Conservation (phyloP, 371 early-diverging fungal species). For the Mucor irregularis region DNA sequence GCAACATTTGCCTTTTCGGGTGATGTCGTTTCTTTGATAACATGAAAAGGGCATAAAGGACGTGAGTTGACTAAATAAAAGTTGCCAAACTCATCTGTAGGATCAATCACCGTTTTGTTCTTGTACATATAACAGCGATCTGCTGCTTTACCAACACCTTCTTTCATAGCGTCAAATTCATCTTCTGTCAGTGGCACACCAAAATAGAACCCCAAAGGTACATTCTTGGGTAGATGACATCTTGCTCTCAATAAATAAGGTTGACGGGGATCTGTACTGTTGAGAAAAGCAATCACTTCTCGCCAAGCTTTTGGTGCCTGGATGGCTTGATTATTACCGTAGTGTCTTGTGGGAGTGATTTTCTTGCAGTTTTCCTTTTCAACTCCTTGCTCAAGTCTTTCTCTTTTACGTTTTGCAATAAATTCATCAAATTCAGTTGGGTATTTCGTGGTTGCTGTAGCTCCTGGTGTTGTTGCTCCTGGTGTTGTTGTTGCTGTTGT, state of each 20-base stretch:
- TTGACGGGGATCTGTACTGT: too few relatives aligned
- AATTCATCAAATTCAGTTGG: slow-evolving; percentile 40
- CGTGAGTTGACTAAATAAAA: slow-evolving; percentile 69
- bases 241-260: slow-evolving; percentile 48
- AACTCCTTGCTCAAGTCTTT: background rate
- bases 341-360: too few relatives aligned
- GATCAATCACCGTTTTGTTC: slow-evolving; percentile 82
- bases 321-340: too few relatives aligned
- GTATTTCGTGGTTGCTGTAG: background rate
- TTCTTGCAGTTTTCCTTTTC: background rate
- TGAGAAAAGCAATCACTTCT: too few relatives aligned
- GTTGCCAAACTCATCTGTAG: slow-evolving; percentile 75
- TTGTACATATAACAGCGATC: slow-evolving; percentile 65
- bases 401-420: slow-evolving; percentile 24
- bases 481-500: too few relatives aligned
- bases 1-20: slow-evolving; percentile 57
- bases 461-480: too few relatives aligned
- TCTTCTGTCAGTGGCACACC: slow-evolving; percentile 90
- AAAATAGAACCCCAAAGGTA: slow-evolving; percentile 85
- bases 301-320: slow-evolving; percentile 34
- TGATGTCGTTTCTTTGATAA: slow-evolving; percentile 72
- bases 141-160: slow-evolving; percentile 59
- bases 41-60: slow-evolving; percentile 81
- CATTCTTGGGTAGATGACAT: slow-evolving; percentile 66
- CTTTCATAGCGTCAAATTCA: slow-evolving; percentile 83